These are phyloP conservation scores for Blastobotrys elegans DNA, from an alignment of 1,139 yeast genomes.

Conservation along the genomic window DNA sequence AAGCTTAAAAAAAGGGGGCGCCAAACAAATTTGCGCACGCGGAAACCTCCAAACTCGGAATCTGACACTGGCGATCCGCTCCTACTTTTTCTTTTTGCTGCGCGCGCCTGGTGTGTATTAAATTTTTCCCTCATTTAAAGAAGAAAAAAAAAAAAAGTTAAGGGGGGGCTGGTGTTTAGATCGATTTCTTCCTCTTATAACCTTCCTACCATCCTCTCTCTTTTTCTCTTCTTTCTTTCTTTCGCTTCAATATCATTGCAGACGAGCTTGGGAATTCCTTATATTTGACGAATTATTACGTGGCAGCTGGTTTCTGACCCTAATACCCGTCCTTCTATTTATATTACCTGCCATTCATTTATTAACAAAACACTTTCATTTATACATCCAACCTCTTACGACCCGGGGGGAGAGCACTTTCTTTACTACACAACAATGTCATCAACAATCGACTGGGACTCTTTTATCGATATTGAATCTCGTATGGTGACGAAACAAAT, in stretches of 20 bases:
- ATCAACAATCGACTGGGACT: constrained; percentile 12
- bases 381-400: neutral
- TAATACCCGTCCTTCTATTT: neutral
- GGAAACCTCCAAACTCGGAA: neutral
- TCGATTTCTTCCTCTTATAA: neutral
- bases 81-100: neutral
- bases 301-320: neutral
- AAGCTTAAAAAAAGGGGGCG: too few species aligned
- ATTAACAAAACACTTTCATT: neutral
- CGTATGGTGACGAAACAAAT: constrained; percentile 6
- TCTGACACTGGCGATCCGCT: constrained; percentile 1
- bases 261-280: neutral
- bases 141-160: neutral
- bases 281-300: neutral
- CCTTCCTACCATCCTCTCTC: neutral
- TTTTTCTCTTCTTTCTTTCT: neutral
- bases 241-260: neutral
- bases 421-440: neutral
- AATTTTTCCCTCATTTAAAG: neutral
- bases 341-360: neutral
- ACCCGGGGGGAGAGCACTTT: neutral
- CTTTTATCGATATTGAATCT: constrained; percentile 8
- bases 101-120: neutral
- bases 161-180: neutral
- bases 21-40: too few species aligned